Evolutionary conservation across 495 filamentous ascomycete species (phyloP).

Genomic region (Patellaria atrata): DNA sequence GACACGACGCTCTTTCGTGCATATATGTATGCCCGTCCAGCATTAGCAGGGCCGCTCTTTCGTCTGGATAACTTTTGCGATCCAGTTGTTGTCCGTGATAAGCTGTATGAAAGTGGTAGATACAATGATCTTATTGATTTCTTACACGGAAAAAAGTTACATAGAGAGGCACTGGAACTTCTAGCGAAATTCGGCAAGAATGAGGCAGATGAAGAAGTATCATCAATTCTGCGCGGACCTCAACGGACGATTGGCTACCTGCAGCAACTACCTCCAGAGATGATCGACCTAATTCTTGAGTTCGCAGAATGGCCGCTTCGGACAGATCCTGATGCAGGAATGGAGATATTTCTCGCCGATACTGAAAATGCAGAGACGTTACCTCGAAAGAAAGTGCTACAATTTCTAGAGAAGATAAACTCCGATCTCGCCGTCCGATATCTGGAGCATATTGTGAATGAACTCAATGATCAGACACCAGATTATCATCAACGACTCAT

Average conservation of each 20-base stretch:
- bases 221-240: slow-evolving; percentile 64
- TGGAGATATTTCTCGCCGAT: slow-evolving; percentile 91
- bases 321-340: slow-evolving; percentile 58
- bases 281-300: slow-evolving; percentile 83
- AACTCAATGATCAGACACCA: slow-evolving; percentile 70
- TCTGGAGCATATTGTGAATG: slow-evolving; percentile 79
- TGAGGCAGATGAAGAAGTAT: slow-evolving; percentile 45
- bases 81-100: slow-evolving; percentile 85
- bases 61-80: slow-evolving; percentile 96
- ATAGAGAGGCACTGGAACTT: slow-evolving; percentile 73
- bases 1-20: slow-evolving; percentile 90
- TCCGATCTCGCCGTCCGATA: slow-evolving; percentile 60
- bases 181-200: slow-evolving; percentile 69
- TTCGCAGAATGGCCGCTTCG: slow-evolving; percentile 79
- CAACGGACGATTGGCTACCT: slow-evolving; percentile 79
- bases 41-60: slow-evolving; percentile 77
- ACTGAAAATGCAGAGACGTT: slow-evolving; percentile 89
- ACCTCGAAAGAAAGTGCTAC: slow-evolving; percentile 57
- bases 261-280: slow-evolving; percentile 69
- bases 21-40: slow-evolving; percentile 79
- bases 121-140: slow-evolving; percentile 96
- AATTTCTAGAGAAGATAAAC: slow-evolving; percentile 58
- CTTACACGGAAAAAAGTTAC: slow-evolving; percentile 85
- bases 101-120: slow-evolving; percentile 71
- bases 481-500: slow-evolving; percentile 79